Base-by-base conservation (phyloP, 169 alveolate species). In the Perkinsus chesapeaki region DNA sequence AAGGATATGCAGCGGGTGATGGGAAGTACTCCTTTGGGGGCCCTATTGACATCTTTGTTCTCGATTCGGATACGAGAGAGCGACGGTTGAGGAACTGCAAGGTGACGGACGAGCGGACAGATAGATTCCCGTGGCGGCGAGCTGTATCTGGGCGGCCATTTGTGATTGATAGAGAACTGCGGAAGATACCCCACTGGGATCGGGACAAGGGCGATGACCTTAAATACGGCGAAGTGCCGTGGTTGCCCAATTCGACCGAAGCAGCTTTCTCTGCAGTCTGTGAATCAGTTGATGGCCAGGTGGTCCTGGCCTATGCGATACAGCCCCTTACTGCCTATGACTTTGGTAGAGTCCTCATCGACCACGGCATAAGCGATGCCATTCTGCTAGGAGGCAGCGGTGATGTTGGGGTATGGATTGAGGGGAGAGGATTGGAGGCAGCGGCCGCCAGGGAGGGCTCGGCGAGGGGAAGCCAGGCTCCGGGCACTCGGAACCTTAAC, bases 391-490 rank as follows among this genome's bases (percentile, higher is more conserved):
- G 82, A 12, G 82, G 82, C 31, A 60, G 82, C 27, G 82, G 82
- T 60, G 82, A 60, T 60, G 82, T 60, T 1, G 82, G 82, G 3
- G 82, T 60, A 1, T 60, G 82, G 82, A 60, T 60, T 23, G 36
- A 60, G 27, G 82, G 82, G 7, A 60, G 82, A 23, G 82, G 82
- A 9, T 34, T 60, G 7, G 82, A 60, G 23, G 82, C 82, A 60
- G 82, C 82, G 82, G 82, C 82, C 27, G 82, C 82, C 27, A 60
- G 82, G 82, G 82, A 60, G 31, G 82, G 82, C 82, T 60, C 82
- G 23, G 82, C 82, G 12, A 60, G 82, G 31, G 82, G 82, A 3
- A 34, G 37, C 27, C 82, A 60, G 82, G 37, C 82, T 3, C 82
- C 82, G 23, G 82, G 82, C 7, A 60, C 82, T 60, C 82, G 82